A percentile compares a stretch with the other conserved stretches of the same genome.
Conservation (phyloP, 129 eudicot genomes). For the Glebionis coronaria region DNA sequence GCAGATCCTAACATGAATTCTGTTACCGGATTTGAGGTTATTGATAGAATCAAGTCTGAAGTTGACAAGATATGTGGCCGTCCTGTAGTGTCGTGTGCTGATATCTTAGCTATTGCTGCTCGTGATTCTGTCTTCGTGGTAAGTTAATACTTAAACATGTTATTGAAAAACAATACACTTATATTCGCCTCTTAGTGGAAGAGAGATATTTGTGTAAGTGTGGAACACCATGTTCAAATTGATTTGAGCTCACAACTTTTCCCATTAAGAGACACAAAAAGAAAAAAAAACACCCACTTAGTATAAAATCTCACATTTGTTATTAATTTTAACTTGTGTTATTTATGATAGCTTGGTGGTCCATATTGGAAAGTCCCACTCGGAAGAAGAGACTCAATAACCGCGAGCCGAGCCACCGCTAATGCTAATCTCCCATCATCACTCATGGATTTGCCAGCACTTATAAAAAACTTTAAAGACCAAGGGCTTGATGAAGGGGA, state of each 20-base stretch:
- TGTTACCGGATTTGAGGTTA: too few relatives aligned
- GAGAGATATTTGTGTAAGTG: too few relatives aligned
- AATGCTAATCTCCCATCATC: constrained; percentile 30
- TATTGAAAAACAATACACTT: too few relatives aligned
- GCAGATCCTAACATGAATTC: too few relatives aligned
- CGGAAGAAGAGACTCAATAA: constrained; percentile 42
- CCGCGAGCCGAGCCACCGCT: constrained; percentile 29
- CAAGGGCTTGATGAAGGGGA: constrained; percentile 49
- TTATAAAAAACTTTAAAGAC: constrained; percentile 29
- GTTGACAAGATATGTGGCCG: too few relatives aligned
- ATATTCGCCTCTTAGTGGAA: background rate
- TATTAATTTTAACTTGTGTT: background rate
- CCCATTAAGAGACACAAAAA: too few relatives aligned
- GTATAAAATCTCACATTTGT: background rate
- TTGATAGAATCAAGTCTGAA: too few relatives aligned
- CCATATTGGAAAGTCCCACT: constrained; percentile 34
- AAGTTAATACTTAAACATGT: background rate
- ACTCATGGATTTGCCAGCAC: constrained; percentile 25
- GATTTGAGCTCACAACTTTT: too few relatives aligned
- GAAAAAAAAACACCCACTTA: too few relatives aligned
- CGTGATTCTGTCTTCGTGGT: too few relatives aligned
- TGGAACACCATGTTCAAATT: too few relatives aligned
- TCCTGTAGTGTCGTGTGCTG: constrained; percentile 17
- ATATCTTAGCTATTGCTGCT: too few relatives aligned
- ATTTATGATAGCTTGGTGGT: constrained; percentile 36